Evolutionary conservation across 192 early-diverging fungal species (phyloP).

Genomic region (Rhizophagus clarus): DNA sequence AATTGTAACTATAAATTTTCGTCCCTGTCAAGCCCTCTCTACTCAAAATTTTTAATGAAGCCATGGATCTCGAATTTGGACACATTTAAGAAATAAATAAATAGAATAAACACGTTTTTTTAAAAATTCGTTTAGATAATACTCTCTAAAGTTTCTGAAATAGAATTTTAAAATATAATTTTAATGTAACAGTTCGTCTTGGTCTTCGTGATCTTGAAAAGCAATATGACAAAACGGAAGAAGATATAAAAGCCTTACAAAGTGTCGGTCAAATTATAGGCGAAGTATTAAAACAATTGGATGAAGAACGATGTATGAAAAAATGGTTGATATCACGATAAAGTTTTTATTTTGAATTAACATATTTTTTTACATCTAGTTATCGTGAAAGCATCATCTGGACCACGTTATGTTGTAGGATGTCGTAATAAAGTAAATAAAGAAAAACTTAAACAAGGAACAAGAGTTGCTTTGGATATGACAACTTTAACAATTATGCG

Average conservation of each 20-base stretch:
- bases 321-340: background rate
- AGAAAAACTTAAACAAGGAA: conserved; percentile 93
- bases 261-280: conserved; percentile 99
- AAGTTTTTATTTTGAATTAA: background rate
- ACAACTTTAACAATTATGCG: conserved; percentile 99
- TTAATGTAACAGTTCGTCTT: conserved; percentile 67
- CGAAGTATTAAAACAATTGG: conserved; percentile 96
- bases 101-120: too few relatives aligned
- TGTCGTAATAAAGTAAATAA: conserved; percentile 95
- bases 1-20: background rate
- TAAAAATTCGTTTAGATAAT: too few relatives aligned
- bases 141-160: too few relatives aligned
- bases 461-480: conserved; percentile 99
- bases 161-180: background rate
- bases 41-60: background rate
- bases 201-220: conserved; percentile 86
- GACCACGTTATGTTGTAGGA: conserved; percentile 97
- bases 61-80: background rate
- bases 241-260: conserved; percentile 97
- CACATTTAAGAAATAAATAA: too few relatives aligned
- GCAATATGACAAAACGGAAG: conserved; percentile 94
- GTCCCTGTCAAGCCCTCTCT: too few relatives aligned
- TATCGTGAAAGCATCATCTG: conserved; percentile 96
- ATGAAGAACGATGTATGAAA: conserved; percentile 88
- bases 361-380: conserved; percentile 50